A percentile compares a stretch with the other conserved stretches of the same genome.
These are phyloP conservation scores for Ramaria sp. DNA, from an alignment of 768 basidiomycete species.

Conservation along the genomic window DNA sequence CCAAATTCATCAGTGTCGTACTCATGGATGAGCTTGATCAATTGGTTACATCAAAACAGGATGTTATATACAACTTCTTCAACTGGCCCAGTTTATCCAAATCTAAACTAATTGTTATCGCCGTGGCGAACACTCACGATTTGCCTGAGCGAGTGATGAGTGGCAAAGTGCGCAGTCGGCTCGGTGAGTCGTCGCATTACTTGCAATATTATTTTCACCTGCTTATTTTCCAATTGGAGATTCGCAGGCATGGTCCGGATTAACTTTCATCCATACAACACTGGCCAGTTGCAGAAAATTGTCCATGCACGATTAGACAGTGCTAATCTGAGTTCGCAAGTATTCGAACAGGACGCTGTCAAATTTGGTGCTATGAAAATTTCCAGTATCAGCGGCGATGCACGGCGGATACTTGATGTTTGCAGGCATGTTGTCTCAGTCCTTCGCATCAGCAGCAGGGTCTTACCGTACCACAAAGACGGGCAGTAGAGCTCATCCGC, in stretches of 20 bases:
- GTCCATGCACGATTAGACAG: slow-evolving; percentile 70
- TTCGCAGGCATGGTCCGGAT: slow-evolving; percentile 74
- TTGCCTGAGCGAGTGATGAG: slow-evolving; percentile 90
- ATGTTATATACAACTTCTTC: slow-evolving; percentile 99
- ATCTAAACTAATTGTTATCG: slow-evolving; percentile 87
- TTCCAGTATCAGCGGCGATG: slow-evolving; percentile 84
- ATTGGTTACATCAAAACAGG: slow-evolving; percentile 89
- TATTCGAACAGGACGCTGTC: slow-evolving; percentile 56
- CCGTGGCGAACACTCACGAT: slow-evolving; percentile 98
- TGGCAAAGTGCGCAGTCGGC: slow-evolving; percentile 82
- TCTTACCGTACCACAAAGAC: slow-evolving; percentile 28
- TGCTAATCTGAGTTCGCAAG: slow-evolving; percentile 37
- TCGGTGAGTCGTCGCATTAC: slow-evolving; percentile 44
- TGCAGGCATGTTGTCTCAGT: slow-evolving; percentile 49
- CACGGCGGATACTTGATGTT: slow-evolving; percentile 84
- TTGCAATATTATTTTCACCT: neutral
- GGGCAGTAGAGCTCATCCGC: slow-evolving; percentile 75
- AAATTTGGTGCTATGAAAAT: slow-evolving; percentile 77
- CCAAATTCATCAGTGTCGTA: slow-evolving; percentile 58
- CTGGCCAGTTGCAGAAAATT: slow-evolving; percentile 70
- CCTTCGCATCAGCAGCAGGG: neutral
- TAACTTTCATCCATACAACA: slow-evolving; percentile 85
- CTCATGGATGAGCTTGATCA: slow-evolving; percentile 99
- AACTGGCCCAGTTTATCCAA: slow-evolving; percentile 93
- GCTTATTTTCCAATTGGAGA: neutral